These are phyloP conservation scores for Rubroshorea leprosula DNA, from an alignment of 345 rosid species.

Conservation along the genomic window DNA sequence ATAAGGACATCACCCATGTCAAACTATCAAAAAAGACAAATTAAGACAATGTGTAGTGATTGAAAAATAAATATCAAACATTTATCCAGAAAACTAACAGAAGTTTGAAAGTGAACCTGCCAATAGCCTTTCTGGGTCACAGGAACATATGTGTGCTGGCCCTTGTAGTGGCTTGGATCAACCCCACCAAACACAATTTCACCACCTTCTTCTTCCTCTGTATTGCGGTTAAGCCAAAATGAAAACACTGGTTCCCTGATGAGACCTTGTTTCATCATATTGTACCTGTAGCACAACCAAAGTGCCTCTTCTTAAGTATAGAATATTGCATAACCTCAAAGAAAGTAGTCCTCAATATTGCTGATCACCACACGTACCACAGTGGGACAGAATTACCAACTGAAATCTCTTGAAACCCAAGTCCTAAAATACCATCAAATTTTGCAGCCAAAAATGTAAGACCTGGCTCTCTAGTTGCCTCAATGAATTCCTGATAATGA, in stretches of 20 bases:
- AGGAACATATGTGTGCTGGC: slow-evolving; percentile 82
- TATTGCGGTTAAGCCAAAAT: slow-evolving; percentile 90
- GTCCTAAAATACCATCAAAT: slow-evolving; percentile 96
- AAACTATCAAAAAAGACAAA: slow-evolving; percentile 42
- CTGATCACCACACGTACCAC: slow-evolving; percentile 44
- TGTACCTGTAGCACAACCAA: slow-evolving; percentile 53
- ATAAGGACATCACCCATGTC: slow-evolving; percentile 90
- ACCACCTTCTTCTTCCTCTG: slow-evolving; percentile 77
- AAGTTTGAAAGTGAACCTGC: slow-evolving; percentile 52
- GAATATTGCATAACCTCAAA: background rate
- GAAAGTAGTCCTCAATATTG: slow-evolving; percentile 1
- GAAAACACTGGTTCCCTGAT: slow-evolving; percentile 85
- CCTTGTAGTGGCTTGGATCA: slow-evolving; percentile 82
- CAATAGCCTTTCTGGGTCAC: slow-evolving; percentile 92
- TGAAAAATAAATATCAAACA: slow-evolving; percentile 1
- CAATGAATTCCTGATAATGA: slow-evolving; percentile 72
- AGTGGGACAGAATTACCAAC: slow-evolving; percentile 78
- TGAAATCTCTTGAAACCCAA: slow-evolving; percentile 91
- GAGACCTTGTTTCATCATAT: slow-evolving; percentile 78
- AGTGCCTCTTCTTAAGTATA: slow-evolving; percentile 9
- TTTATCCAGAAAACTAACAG: slow-evolving; percentile 1
- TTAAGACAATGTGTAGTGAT: slow-evolving; percentile 11
- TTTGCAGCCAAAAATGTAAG: slow-evolving; percentile 72
- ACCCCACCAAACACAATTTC: slow-evolving; percentile 92
- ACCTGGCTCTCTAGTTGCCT: slow-evolving; percentile 92